Evolutionary conservation across 768 basidiomycete genomes (phyloP), one percentile per base, ranked within the genome.

Genomic region (Russula griseocarnosa): DNA sequence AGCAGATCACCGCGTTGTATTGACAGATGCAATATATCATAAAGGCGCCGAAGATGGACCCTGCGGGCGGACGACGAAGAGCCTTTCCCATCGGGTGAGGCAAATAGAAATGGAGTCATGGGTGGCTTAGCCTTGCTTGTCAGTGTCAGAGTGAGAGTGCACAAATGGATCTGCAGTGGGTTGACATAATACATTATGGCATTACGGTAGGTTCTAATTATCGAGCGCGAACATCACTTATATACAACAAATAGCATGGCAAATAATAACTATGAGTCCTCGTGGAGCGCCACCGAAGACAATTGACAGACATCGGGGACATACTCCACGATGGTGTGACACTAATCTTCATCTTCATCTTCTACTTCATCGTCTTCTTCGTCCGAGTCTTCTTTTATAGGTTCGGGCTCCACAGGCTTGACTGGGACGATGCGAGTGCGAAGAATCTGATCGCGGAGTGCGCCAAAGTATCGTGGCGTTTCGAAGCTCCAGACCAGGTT

Each of bases 401-500:
- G 63, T 73, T 60, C 57, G 52, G 52, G 46, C 30, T 67, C 67
- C 30, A 68, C 51, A 14, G 68, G 66, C 60, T 69, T 67, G 46
- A 69, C 50, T 32, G 61, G 60, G 44, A 69, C 68, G 51, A 63
- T 30, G 47, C 61, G 66, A 20, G 68, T 67, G 54, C 55, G 58
- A 42, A 40, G 82, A 71, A 87, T 78, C 73, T 83, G 78, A 42
- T 77, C 69, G 66, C 82, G 81, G 49, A 77, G 74, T 65, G 78
- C 74, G 52, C 86, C 86, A 70, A 89, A 88, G 75, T 89, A 88
- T 40, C 85, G 79, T 67, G 81, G 80, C 34, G 82, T 84, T 73
- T 87, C 83, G 73, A 90, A 87, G 70, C 84, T 84, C 86, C 86
- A 86, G 62, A 78, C 79, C 58, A 86, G 74, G 74, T 86, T 87